Conservation (phyloP, 306 rosid species). For the Cicer judaicum region DNA sequence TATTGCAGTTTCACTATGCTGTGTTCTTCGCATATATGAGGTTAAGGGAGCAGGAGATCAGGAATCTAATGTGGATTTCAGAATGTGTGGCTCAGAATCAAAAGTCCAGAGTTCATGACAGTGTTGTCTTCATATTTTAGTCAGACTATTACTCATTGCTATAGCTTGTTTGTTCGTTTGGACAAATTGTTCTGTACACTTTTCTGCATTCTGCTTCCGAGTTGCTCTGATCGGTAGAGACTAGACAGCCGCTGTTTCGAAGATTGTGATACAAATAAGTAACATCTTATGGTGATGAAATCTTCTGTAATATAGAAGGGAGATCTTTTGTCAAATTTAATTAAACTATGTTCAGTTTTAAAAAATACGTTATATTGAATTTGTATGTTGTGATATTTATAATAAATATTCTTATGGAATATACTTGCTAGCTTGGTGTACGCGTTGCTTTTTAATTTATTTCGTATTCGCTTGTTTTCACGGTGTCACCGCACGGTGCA, state of each 20-base stretch:
- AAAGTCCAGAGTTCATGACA: conserved; percentile 95
- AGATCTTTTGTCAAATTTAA: conserved; percentile 39
- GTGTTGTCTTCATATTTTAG: conserved; percentile 95
- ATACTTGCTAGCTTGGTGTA: conserved; percentile 19
- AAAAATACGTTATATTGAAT: conserved; percentile 26
- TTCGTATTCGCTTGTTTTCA: no score
- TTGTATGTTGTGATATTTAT: conserved; percentile 37
- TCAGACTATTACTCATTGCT: conserved; percentile 7
- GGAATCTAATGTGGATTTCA: conserved; percentile 96
- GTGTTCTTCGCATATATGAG: conserved; percentile 99
- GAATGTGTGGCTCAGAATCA: conserved; percentile 99
- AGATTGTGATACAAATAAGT: conserved; percentile 50
- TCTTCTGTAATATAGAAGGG: conserved; percentile 40
- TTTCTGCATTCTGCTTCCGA: conserved; percentile 37
- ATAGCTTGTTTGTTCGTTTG: conserved; percentile 41
- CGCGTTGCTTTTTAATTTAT: not conserved
- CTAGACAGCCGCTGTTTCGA: conserved; percentile 44
- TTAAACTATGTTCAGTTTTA: conserved; percentile 31
- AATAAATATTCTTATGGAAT: conserved; percentile 33
- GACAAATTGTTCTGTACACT: conserved; percentile 52
- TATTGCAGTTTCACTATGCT: conserved; percentile 88
- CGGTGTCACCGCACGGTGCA: no score
- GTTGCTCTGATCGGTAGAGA: conserved; percentile 43
- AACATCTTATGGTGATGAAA: conserved; percentile 23
- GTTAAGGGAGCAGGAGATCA: conserved; percentile 96